Percentiles rank a stretch among this genome's conserved stretches.
These are phyloP conservation scores for Scheffersomyces amazonensis DNA, from an alignment of 805 yeast genomes.

Conservation along the genomic window DNA sequence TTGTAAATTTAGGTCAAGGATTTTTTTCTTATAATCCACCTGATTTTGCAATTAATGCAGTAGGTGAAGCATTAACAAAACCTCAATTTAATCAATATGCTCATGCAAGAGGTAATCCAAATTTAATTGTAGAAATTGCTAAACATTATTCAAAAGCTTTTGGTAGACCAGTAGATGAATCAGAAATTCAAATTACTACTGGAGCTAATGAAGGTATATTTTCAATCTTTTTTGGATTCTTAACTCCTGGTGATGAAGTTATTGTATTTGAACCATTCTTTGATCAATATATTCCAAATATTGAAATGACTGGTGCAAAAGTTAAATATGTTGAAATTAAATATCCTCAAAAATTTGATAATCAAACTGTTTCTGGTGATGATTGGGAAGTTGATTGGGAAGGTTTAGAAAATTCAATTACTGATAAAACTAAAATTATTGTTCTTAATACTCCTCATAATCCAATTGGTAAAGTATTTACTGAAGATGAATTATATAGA, in stretches of 20 bases:
- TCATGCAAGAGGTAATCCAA: conserved; percentile 83
- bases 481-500: conserved; percentile 64
- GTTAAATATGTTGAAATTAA: conserved; percentile 83
- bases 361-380: conserved; percentile 65
- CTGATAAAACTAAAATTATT: conserved; percentile 76
- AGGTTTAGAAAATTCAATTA: conserved; percentile 69
- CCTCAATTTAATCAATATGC: conserved; percentile 90
- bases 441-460: conserved; percentile 94
- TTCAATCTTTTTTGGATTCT: conserved; percentile 77
- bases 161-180: conserved; percentile 51
- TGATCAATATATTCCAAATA: conserved; percentile 93
- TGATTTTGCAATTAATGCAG: conserved; percentile 83
- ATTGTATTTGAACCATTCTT: conserved; percentile 96
- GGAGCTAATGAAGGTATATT: conserved; percentile 98
- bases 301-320: conserved; percentile 90
- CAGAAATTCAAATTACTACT: conserved; percentile 79
- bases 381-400: conserved; percentile 88
- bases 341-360: conserved; percentile 72
- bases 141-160: conserved; percentile 69
- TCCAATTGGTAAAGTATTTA: conserved; percentile 90
- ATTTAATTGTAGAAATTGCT: conserved; percentile 66
- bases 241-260: conserved; percentile 88
- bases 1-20: conserved; percentile 93
- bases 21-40: conserved; percentile 97
- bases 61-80: conserved; percentile 65